Percentiles rank a stretch among this genome's conserved stretches.
Evolutionary conservation across 2,329 filamentous ascomycete species (phyloP).

Genomic region (Talaromyces sp.): DNA sequence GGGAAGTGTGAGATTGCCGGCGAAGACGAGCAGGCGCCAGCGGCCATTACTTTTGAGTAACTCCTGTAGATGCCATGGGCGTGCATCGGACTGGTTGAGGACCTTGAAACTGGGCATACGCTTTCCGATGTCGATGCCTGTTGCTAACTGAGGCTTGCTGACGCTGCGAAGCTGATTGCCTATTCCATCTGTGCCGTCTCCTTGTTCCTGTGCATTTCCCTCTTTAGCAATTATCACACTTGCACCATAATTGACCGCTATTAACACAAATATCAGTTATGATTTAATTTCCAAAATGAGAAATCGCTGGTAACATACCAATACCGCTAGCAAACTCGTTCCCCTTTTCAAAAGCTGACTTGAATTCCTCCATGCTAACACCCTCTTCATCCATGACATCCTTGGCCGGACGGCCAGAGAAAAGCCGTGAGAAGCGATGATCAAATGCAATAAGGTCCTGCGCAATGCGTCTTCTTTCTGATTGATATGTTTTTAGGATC

Average conservation of each 20-base stretch:
- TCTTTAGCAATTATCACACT: not conserved
- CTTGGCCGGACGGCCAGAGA: not conserved
- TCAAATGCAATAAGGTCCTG: slow-evolving; percentile 32
- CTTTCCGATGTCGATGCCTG: slow-evolving; percentile 31
- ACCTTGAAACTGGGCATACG: slow-evolving; percentile 49
- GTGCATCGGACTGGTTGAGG: slow-evolving; percentile 43
- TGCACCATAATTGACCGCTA: not conserved
- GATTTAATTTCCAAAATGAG: too few relatives aligned
- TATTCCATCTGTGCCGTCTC: not conserved
- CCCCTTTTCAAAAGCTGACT: not conserved
- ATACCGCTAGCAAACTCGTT: not conserved
- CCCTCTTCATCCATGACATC: slow-evolving; percentile 1
- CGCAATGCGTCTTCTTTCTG: slow-evolving; percentile 31
- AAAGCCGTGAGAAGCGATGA: slow-evolving; percentile 40
- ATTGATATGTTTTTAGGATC: slow-evolving; percentile 30
- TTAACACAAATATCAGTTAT: not conserved
- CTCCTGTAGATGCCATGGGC: slow-evolving; percentile 36
- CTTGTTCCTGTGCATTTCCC: not conserved
- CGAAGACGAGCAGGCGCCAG: slow-evolving; percentile 10
- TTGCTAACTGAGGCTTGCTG: slow-evolving; percentile 14
- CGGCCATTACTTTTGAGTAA: slow-evolving; percentile 26
- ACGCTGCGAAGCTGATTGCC: slow-evolving; percentile 29
- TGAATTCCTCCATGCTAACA: not conserved
- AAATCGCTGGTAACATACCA: not conserved
- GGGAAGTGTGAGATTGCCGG: slow-evolving; percentile 19